A percentile compares a stretch with the other conserved stretches of the same genome.
Evolutionary conservation across 1,284 basidiomycete genomes (phyloP).

Genomic region (Leccinum pseudoinsigne): DNA sequence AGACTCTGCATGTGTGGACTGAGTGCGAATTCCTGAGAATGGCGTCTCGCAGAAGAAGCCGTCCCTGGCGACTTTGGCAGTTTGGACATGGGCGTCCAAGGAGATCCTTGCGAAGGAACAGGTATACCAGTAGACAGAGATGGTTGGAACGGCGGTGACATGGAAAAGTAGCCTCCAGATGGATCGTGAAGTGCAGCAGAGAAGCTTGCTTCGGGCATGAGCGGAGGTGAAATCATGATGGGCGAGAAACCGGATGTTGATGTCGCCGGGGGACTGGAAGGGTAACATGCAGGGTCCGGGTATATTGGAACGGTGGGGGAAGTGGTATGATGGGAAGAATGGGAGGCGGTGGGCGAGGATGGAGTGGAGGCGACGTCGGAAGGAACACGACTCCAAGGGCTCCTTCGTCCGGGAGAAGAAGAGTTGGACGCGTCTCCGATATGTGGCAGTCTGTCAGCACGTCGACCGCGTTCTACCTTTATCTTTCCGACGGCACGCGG

Average conservation of each 20-base stretch:
- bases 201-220: slow-evolving; percentile 20
- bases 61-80: slow-evolving; percentile 10
- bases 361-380: slow-evolving; percentile 28
- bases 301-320: slow-evolving; percentile 29
- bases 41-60: slow-evolving; percentile 12
- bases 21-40: slow-evolving; percentile 26
- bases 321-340: slow-evolving; percentile 16
- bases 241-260: not conserved
- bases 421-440: slow-evolving; percentile 21
- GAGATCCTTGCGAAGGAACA: slow-evolving; percentile 18
- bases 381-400: slow-evolving; percentile 20
- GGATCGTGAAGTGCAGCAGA: slow-evolving; percentile 14
- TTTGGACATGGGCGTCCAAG: slow-evolving; percentile 17
- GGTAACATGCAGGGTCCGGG: slow-evolving; percentile 13
- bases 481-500: slow-evolving; percentile 18
- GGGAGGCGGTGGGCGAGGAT: slow-evolving; percentile 25
- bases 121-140: slow-evolving; percentile 13
- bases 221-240: slow-evolving; percentile 10
- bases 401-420: slow-evolving; percentile 22
- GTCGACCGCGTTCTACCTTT: slow-evolving; percentile 30
- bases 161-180: slow-evolving; percentile 18
- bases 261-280: slow-evolving; percentile 14
- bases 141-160: slow-evolving; percentile 17
- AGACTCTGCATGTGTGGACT: slow-evolving; percentile 22
- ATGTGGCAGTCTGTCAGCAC: slow-evolving; percentile 19